Conservation (phyloP, 2,329 filamentous ascomycete genomes). For the Ophiostoma tasmaniense region DNA sequence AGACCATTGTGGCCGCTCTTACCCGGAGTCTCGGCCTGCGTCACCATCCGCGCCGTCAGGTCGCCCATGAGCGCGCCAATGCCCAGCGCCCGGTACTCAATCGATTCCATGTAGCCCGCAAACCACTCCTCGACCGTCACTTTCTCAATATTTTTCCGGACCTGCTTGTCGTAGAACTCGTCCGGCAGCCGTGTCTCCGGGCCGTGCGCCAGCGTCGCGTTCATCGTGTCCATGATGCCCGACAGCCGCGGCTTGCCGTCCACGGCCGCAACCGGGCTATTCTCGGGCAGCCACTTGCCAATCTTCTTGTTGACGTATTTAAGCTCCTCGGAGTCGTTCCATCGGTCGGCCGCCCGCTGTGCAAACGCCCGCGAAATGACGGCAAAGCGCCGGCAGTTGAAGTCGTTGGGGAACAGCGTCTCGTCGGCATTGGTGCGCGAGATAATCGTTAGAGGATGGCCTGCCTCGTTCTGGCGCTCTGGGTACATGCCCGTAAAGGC, state of each 20-base stretch:
- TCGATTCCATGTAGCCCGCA: conserved; percentile 70
- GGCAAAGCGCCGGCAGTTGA: conserved; percentile 63
- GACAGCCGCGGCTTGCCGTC: conserved; percentile 76
- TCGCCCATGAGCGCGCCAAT: conserved; percentile 82
- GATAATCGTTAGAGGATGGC: conserved; percentile 54
- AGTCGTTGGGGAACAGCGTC: conserved; percentile 72
- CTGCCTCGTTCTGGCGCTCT: conserved; percentile 34
- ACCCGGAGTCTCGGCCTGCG: conserved; percentile 45
- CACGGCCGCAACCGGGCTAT: conserved; percentile 61
- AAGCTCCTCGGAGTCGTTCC: conserved; percentile 75
- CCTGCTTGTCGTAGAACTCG: conserved; percentile 78
- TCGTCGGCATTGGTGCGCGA: conserved; percentile 59
- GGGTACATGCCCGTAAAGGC: conserved; percentile 70
- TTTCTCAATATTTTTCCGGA: conserved; percentile 59
- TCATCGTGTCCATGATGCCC: conserved; percentile 91
- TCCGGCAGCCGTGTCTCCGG: conserved; percentile 67
- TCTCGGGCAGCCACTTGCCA: conserved; percentile 76
- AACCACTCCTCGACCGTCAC: conserved; percentile 92
- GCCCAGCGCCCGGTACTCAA: conserved; percentile 80
- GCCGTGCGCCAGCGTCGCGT: conserved; percentile 78
- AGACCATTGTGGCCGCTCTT: conserved; percentile 24
- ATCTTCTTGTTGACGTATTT: conserved; percentile 68
- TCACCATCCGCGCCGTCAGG: conserved; percentile 66
- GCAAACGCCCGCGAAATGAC: conserved; percentile 63
- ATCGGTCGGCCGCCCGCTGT: conserved; percentile 59